Evolutionary conservation across 73 alveolate species (phyloP).

Genomic region (Breviolum minutum): DNA sequence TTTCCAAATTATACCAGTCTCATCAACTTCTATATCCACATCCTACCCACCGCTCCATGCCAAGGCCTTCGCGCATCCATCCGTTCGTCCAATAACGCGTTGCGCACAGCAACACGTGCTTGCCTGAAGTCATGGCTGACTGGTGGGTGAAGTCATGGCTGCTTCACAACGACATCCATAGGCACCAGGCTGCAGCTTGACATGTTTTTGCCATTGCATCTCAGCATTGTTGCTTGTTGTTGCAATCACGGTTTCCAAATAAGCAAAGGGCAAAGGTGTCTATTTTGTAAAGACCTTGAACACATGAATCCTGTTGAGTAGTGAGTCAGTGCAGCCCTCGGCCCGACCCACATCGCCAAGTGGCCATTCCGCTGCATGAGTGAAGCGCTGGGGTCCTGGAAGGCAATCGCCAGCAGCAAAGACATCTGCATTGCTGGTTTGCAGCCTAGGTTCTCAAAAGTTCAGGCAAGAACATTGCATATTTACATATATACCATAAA

Average conservation of each 20-base stretch:
- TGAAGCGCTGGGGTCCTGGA: slow-evolving; percentile 95
- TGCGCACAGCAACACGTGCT: slow-evolving; percentile 84
- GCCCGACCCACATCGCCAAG: slow-evolving; percentile 95
- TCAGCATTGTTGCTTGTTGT: too few species aligned
- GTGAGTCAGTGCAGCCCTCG: neutral
- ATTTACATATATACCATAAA: too few species aligned
- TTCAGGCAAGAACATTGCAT: neutral
- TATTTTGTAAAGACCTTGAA: neutral
- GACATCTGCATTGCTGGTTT: slow-evolving; percentile 96
- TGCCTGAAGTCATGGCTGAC: neutral
- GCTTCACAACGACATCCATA: too few species aligned
- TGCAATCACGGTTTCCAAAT: too few species aligned
- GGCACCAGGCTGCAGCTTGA: too few species aligned
- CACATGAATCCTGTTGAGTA: slow-evolving; percentile 95
- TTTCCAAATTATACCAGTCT: too few species aligned
- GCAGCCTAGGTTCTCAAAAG: slow-evolving; percentile 13
- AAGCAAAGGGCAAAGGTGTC: too few species aligned
- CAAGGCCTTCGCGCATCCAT: slow-evolving; percentile 53
- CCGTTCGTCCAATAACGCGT: slow-evolving; percentile 56
- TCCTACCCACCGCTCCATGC: too few species aligned
- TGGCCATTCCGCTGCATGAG: slow-evolving; percentile 97
- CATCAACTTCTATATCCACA: too few species aligned
- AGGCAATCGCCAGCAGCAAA: slow-evolving; percentile 97
- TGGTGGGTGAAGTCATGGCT: too few species aligned
- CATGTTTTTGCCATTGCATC: too few species aligned